A percentile compares a stretch with the other conserved stretches of the same genome.
These are phyloP conservation scores for Larix kaempferi DNA, from an alignment of 75 land plant genomes.

Conservation along the genomic window DNA sequence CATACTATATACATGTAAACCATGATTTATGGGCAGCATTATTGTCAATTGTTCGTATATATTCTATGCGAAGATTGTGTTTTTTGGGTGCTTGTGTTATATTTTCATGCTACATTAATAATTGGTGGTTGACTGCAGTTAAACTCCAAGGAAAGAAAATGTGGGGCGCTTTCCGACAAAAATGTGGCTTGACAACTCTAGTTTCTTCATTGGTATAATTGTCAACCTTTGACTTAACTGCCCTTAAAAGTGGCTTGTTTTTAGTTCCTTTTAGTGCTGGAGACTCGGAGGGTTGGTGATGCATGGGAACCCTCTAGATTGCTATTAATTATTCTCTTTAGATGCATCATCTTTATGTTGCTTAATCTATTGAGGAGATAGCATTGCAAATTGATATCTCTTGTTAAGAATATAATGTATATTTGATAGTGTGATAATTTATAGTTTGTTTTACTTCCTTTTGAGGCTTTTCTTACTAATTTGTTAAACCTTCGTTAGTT, in stretches of 20 bases:
- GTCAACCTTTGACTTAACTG: neutral
- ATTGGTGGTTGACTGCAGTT: constrained; percentile 6
- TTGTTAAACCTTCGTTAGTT: neutral
- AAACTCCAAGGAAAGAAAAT: neutral
- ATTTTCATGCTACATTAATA: neutral
- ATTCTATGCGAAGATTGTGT: neutral
- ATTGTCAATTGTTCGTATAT: neutral
- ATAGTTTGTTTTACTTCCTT: neutral
- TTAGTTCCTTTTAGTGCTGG: neutral
- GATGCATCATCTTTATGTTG: neutral
- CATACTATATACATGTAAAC: neutral
- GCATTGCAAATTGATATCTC: neutral
- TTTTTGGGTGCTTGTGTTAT: neutral
- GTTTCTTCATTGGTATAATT: constrained; percentile 4
- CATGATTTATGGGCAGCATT: neutral
- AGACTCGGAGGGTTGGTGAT: neutral
- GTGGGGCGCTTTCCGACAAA: constrained; percentile 3
- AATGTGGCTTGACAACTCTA: neutral
- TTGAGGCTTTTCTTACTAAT: neutral
- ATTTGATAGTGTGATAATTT: neutral
- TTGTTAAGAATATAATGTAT: neutral
- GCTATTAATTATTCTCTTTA: neutral
- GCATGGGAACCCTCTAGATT: no score
- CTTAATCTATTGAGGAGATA: neutral
- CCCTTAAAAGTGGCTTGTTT: neutral